Conservation (phyloP, 106 monocot species). For the Posidonia australis region DNA sequence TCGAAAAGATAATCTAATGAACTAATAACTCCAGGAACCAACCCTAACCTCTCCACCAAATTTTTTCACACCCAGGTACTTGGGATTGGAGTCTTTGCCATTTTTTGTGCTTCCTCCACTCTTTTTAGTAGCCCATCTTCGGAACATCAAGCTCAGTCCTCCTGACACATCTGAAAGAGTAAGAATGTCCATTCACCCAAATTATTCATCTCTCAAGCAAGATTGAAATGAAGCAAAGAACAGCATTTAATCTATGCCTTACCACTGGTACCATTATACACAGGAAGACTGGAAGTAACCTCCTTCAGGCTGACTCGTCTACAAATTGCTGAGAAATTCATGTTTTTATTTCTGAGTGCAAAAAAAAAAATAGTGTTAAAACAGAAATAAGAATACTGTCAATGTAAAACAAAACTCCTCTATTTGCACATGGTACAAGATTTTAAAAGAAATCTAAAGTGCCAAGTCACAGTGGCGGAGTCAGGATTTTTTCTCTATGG, state of each 20-base stretch:
- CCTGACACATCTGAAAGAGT: constrained; percentile 54
- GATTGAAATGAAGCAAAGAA: neutral
- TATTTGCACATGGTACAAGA: too few relatives aligned
- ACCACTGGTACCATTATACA: constrained; percentile 56
- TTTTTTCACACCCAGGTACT: constrained; percentile 85
- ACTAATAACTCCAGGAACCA: neutral
- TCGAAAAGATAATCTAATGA: neutral
- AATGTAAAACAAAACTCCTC: too few relatives aligned
- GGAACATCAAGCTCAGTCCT: constrained; percentile 60
- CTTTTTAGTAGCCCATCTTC: constrained; percentile 95
- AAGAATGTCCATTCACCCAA: too few relatives aligned
- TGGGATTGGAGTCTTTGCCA: constrained; percentile 81
- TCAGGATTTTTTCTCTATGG: too few relatives aligned
- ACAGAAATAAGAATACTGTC: too few relatives aligned
- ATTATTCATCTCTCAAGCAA: neutral
- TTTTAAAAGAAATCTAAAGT: too few relatives aligned
- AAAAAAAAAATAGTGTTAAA: neutral
- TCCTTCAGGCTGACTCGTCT: constrained; percentile 50
- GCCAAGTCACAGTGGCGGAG: too few relatives aligned
- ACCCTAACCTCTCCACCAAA: constrained; percentile 77
- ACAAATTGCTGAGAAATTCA: constrained; percentile 43
- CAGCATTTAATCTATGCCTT: constrained; percentile 2
- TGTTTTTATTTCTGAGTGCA: constrained; percentile 3
- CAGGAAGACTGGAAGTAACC: constrained; percentile 27
- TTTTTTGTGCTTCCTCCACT: constrained; percentile 85